phyloP scores from a whole-genome alignment of 2,329 filamentous ascomycete genomes.

The Diplodia corticola region DNA sequence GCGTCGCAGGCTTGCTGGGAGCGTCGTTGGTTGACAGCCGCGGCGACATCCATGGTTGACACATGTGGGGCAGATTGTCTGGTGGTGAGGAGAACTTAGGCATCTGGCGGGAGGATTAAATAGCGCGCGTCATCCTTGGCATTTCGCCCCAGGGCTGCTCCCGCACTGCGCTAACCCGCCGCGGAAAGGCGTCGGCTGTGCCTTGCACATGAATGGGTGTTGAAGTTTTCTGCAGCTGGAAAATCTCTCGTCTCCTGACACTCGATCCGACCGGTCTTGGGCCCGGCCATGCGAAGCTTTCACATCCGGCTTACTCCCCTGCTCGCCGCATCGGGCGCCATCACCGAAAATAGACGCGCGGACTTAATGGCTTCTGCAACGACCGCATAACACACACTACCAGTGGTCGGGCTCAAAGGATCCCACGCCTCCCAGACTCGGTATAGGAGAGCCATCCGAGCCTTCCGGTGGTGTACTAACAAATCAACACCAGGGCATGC shows the following conservation, averaged over 20 bases:
- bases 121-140: conserved; percentile 20
- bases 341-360: neutral
- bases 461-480: neutral
- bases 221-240: neutral
- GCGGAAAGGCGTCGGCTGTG: conserved; percentile 8
- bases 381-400: neutral
- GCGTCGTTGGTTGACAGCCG: neutral
- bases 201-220: conserved; percentile 1
- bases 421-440: neutral
- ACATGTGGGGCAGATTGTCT: conserved; percentile 1
- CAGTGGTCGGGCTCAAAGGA: neutral
- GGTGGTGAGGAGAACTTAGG: neutral
- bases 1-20: conserved; percentile 65
- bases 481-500: neutral
- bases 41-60: conserved; percentile 4
- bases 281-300: neutral
- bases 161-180: neutral
- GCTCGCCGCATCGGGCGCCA: neutral
- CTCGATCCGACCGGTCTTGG: neutral
- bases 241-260: conserved; percentile 1
- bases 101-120: neutral
- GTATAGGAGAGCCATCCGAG: neutral
- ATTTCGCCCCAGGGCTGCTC: neutral
- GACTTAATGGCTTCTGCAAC: neutral
- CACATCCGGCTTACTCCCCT: neutral